Percentiles rank a stretch among this genome's conserved stretches.
These are phyloP conservation scores for Penicillium sp. DNA, from an alignment of 2,329 filamentous ascomycete species.

Conservation along the genomic window DNA sequence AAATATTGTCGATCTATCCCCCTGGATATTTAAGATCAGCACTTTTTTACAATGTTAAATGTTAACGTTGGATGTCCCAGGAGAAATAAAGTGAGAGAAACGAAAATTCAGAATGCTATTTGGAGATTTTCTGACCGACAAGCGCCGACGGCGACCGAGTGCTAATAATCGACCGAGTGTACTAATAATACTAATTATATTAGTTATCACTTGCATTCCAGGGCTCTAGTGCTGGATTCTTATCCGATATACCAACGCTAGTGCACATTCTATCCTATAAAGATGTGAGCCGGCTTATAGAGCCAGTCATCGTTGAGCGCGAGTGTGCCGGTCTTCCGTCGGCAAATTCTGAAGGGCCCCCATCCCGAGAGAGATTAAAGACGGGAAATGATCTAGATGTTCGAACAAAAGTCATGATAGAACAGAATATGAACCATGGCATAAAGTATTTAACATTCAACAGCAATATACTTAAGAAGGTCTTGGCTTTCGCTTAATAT, in stretches of 20 bases:
- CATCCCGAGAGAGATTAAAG: slow-evolving; percentile 3
- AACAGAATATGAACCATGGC: background rate
- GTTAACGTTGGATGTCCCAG: too few species aligned
- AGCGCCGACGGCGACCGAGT: slow-evolving; percentile 18
- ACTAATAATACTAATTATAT: background rate
- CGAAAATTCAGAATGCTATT: background rate
- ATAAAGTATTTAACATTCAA: background rate
- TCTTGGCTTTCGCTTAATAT: slow-evolving; percentile 1
- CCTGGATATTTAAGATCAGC: background rate
- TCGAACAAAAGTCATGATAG: background rate
- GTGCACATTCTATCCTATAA: background rate
- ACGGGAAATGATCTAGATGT: background rate
- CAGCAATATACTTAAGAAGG: slow-evolving; percentile 4
- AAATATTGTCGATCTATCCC: background rate
- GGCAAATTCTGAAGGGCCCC: slow-evolving; percentile 13
- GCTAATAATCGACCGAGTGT: too few species aligned
- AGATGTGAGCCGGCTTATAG: background rate
- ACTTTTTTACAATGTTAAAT: background rate
- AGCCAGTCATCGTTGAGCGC: slow-evolving; percentile 19
- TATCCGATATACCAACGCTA: slow-evolving; percentile 9
- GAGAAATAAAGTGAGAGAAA: background rate
- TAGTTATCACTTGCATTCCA: background rate
- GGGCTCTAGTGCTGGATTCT: slow-evolving; percentile 4
- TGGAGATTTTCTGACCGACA: slow-evolving; percentile 9
- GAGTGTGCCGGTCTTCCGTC: slow-evolving; percentile 22